Conservation (phyloP, 495 filamentous ascomycete species). For the Lasiosphaeria ovina region DNA sequence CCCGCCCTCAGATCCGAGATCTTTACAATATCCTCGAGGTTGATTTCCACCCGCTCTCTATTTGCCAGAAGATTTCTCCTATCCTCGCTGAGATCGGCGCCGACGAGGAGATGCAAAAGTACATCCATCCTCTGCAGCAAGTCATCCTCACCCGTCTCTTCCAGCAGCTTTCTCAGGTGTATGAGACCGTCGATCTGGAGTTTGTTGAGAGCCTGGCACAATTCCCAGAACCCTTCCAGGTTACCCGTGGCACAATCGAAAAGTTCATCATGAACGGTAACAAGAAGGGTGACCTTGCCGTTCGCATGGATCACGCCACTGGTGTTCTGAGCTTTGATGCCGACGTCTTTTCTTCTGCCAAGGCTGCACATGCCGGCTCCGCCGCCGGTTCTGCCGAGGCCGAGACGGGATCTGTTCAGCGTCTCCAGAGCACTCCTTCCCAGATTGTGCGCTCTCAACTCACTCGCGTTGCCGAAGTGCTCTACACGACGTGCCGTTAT, state of each 20-base stretch:
- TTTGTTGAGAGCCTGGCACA: constrained; percentile 92
- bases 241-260: constrained; percentile 86
- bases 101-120: constrained; percentile 95
- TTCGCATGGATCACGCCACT: constrained; percentile 92
- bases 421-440: constrained; percentile 93
- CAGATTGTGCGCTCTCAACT: constrained; percentile 97
- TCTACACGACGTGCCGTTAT: constrained; percentile 91
- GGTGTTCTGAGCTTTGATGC: constrained; percentile 96
- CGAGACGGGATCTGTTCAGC: constrained; percentile 82
- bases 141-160: constrained; percentile 97
- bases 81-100: constrained; percentile 91
- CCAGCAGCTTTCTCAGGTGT: constrained; percentile 98
- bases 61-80: constrained; percentile 98
- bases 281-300: constrained; percentile 97
- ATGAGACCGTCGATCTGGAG: constrained; percentile 92
- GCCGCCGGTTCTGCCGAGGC: constrained; percentile 83
- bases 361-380: constrained; percentile 84
- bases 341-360: constrained; percentile 95
- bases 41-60: constrained; percentile 97
- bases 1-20: constrained; percentile 88
- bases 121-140: constrained; percentile 90
- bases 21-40: constrained; percentile 98
- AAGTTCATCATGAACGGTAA: constrained; percentile 99
- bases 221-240: constrained; percentile 96
- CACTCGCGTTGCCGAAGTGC: constrained; percentile 82